Base-by-base conservation (phyloP, 176 grass and related monocot genomes). In the Oryza glumipatula region DNA sequence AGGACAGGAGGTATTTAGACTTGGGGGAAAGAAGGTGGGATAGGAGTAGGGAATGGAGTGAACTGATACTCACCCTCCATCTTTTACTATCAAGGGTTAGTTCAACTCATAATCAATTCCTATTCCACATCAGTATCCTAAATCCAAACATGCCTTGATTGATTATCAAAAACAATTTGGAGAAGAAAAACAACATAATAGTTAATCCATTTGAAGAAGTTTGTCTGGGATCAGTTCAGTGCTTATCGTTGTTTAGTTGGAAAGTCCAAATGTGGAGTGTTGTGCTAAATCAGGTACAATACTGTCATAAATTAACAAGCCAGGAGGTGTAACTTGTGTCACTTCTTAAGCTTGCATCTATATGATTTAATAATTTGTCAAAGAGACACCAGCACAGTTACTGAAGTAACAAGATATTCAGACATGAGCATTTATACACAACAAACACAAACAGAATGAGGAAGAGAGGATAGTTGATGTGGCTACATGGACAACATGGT, bases 291-390 rank as follows among this genome's bases (percentile, higher is more conserved):
- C 14, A 70, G 65, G 22, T 45, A 76, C 23, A 43, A 47, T 46
- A 81, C 23, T 73, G 61, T 32, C 68, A 65, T 33, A 76, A 76
- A 75, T 30, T 74, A 80, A 86, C 10, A 41, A 67, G 11, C 2
- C 39, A 88, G 72, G 60, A 30, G 71, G n/a, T n/a, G 15, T 49
- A 83, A 38, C 10, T 41, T 52, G 26, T 78, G 21, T 66, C 8
- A 51, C 30, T 78, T 72, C 9, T 30, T 86, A 33, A 82, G 52
- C 51, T n/a, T 83, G 71, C 11, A 63, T 49, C 63, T 76, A 76
- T 54, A 48, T 44, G 52, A 61, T 43, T 72, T 72, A 43, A 81
- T 24, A 22, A 35, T 67, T 67, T 39, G 66, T 81, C 44, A 44
- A 76, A 22, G 24, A 68, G 30, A 30, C 43, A 9, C 48, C 38